Evolutionary conservation across 768 basidiomycete species (phyloP), one percentile per base, ranked within the genome.

Genomic region (Roridomyces roridus): DNA sequence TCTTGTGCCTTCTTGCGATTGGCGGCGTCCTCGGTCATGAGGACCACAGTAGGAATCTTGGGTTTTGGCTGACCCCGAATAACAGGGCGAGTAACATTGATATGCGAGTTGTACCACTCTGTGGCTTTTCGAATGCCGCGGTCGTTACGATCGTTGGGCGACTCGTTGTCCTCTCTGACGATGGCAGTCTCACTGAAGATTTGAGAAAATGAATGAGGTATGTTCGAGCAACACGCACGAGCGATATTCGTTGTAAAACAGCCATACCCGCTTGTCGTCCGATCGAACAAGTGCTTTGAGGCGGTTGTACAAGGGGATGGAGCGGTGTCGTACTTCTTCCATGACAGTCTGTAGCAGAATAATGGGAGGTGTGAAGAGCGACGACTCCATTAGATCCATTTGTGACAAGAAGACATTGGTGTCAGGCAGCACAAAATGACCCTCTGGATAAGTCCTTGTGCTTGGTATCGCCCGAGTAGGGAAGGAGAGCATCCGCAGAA

Each of bases 381-480:
- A 74, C 0, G 91, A 92, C 70, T 94, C 91, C 35, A 98, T 78
- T 48, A 98, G 80, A 73, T 99, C 97, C 91, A 98, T 98, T 92
- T 97, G 96, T 15, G 92, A 84, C 12, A 99, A 79, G 66, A 97
- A 93, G 15, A 97, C 85, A 72, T 99, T 99, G 17, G 96, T 98
- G 68, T 99, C 96, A 5, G 95, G 92, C 14, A 99, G 75, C 24
- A 98, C 70, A 67, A 87, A 95, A 67, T 96, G 92, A 0, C 91
- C 91, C 50, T 79, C 67, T 0, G 84, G 78, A 67, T 83, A 90
- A 0, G 71, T 60, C n/a, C 24, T 77, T 71, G 71, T 95, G 90
- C 0, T 76, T 67, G 5, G 70, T 67, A 47, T 84, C 85, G 7
- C 93, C 93, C 4, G 74, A 68, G 20, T 71, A 65, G 18, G 93